A percentile compares a stretch with the other conserved stretches of the same genome.
Conservation (phyloP, 306 rosid species). For the Medicago lupulina region DNA sequence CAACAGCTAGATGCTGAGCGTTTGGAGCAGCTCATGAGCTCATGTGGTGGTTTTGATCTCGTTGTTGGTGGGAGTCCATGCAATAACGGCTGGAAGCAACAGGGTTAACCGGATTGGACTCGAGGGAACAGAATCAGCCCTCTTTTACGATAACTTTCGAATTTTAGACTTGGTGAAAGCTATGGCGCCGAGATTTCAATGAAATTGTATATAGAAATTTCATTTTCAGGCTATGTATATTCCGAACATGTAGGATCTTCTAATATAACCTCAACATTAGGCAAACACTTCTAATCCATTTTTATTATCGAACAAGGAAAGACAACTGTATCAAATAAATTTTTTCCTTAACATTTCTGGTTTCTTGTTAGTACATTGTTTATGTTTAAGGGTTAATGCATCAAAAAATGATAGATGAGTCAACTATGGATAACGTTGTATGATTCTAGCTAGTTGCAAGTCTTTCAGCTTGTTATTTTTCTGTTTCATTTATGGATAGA, state of each 20-base stretch:
- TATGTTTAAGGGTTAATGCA: not conserved
- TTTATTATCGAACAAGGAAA: constrained; percentile 35
- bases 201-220: constrained; percentile 32
- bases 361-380: not conserved
- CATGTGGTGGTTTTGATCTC: constrained; percentile 85
- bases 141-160: constrained; percentile 75
- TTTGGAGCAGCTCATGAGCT: constrained; percentile 61
- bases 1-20: constrained; percentile 57
- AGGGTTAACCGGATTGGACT: constrained; percentile 83
- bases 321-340: constrained; percentile 42
- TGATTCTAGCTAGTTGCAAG: too few relatives aligned
- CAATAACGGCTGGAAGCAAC: constrained; percentile 91
- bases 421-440: not conserved
- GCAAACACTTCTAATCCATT: constrained; percentile 19
- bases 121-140: constrained; percentile 80
- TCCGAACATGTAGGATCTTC: constrained; percentile 28
- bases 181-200: constrained; percentile 46
- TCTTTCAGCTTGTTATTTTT: too few relatives aligned
- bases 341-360: constrained; percentile 9
- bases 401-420: constrained; percentile 4
- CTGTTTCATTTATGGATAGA: too few relatives aligned
- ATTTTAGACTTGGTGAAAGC: constrained; percentile 75
- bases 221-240: constrained; percentile 7
- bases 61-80: constrained; percentile 95
- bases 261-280: constrained; percentile 23